Evolutionary conservation across 106 monocot species (phyloP).

Genomic region (Amphibolis antarctica): DNA sequence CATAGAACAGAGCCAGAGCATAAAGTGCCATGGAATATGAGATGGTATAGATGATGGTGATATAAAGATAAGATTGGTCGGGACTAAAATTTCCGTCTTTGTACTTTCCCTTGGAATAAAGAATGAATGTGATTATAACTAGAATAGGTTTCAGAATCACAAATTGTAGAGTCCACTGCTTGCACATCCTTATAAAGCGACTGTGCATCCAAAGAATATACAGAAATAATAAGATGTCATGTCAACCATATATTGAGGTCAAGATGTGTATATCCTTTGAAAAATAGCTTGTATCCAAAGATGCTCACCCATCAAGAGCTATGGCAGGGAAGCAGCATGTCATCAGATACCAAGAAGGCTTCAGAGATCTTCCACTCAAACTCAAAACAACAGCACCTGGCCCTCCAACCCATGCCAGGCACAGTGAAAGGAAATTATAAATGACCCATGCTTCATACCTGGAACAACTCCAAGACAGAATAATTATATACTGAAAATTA

Average conservation of each 20-base stretch:
- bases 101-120: constrained; percentile 92
- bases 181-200: constrained; percentile 93
- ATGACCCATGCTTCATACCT: constrained; percentile 99
- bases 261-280: not conserved
- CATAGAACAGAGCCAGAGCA: constrained; percentile 88
- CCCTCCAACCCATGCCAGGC: constrained; percentile 98
- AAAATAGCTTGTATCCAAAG: not conserved
- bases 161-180: constrained; percentile 88
- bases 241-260: not conserved
- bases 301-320: constrained; percentile 79
- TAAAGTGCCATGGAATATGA: constrained; percentile 85
- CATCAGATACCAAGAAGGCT: constrained; percentile 92
- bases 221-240: not conserved
- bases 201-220: constrained; percentile 29
- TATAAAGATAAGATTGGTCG: constrained; percentile 78
- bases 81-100: constrained; percentile 88
- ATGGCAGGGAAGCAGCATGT: constrained; percentile 93
- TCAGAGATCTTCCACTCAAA: constrained; percentile 65
- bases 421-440: constrained; percentile 95
- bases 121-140: constrained; percentile 83
- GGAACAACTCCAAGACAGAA: constrained; percentile 18
- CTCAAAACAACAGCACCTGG: constrained; percentile 88
- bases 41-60: constrained; percentile 87
- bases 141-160: constrained; percentile 94
- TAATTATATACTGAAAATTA: not conserved